Evolutionary conservation across 192 early-diverging fungal genomes (phyloP), one percentile per base, ranked within the genome.

Genomic region (Podila clonocystis): DNA sequence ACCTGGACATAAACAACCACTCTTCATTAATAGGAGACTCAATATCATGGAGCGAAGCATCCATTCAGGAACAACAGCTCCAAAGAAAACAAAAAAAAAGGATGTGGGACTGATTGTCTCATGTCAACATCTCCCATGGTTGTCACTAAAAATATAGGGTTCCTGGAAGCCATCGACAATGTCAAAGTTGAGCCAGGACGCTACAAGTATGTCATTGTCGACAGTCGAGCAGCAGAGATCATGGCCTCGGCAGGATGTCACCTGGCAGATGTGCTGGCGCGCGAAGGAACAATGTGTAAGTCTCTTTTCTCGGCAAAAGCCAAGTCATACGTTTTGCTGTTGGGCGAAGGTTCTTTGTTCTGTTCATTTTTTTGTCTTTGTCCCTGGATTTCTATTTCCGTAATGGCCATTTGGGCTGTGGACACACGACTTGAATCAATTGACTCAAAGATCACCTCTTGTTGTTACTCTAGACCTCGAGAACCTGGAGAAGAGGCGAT

Each of bases 191-290:
- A 80, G 61, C 87, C 92, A 19, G 88, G 88, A 60, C 85, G 86
- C 67, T 96, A 94, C 92, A 96, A 96, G 80, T 88, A 95, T 67
- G 82, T 95, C 17, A 92, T 96, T 30, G 92, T 95, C 1, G 95
- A 96, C 85, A 74, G 83, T 8, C 88, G 87, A 38, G 88, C 94
- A 38, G 68, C 89, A 38, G 87, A 92, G 49, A 90, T 96, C 55
- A 79, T 96, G 31, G 88, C 88, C 58, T 89, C 89, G 6, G 87
- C 91, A 2, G 71, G 71, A 62, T 92, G 91, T 73, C 92, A 93
- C 62, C 90, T 93, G 85, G 87, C 89, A 62, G 88, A 89, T 72
- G 87, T 89, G 72, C 60, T 89, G 29, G 88, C 87, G 58, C 85
- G 86, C 58, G 86, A 86, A 57, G 88, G 95, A 24, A 95, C 91